These are phyloP conservation scores for Rhizomucor miehei DNA, from an alignment of 371 early-diverging fungal species.

Conservation along the genomic window DNA sequence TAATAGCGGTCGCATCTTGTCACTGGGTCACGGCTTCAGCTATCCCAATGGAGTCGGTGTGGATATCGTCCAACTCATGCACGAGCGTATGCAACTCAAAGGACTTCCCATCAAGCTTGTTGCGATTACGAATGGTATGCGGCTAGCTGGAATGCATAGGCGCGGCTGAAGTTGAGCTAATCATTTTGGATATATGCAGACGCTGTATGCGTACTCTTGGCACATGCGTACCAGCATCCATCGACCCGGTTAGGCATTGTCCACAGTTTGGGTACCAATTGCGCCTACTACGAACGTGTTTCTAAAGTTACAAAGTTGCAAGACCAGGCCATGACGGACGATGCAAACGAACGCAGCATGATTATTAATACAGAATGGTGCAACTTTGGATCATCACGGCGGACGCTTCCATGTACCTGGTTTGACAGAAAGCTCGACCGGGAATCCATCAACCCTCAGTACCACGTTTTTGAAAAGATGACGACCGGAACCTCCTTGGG, in stretches of 20 bases:
- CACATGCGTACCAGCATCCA: conserved; percentile 84
- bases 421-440: conserved; percentile 84
- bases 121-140: conserved; percentile 72
- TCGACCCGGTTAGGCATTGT: conserved; percentile 87
- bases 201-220: conserved; percentile 88
- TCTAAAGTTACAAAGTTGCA: conserved; percentile 68
- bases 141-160: not conserved
- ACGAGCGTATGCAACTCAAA: conserved; percentile 37
- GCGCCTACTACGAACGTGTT: conserved; percentile 84
- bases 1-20: conserved; percentile 34
- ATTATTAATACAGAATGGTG: conserved; percentile 91
- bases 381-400: conserved; percentile 73
- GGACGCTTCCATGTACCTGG: conserved; percentile 75
- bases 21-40: conserved; percentile 37
- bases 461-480: conserved; percentile 92
- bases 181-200: conserved; percentile 44
- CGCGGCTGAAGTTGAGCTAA: not conserved
- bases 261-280: conserved; percentile 94
- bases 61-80: conserved; percentile 44
- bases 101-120: conserved; percentile 44
- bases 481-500: conserved; percentile 96
- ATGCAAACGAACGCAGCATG: conserved; percentile 57
- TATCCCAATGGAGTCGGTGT: conserved; percentile 47
- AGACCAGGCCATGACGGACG: conserved; percentile 23
- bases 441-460: conserved; percentile 70